These are phyloP conservation scores for Aspergillus flavus DNA, from an alignment of 2,329 filamentous ascomycete genomes.

Conservation along the genomic window DNA sequence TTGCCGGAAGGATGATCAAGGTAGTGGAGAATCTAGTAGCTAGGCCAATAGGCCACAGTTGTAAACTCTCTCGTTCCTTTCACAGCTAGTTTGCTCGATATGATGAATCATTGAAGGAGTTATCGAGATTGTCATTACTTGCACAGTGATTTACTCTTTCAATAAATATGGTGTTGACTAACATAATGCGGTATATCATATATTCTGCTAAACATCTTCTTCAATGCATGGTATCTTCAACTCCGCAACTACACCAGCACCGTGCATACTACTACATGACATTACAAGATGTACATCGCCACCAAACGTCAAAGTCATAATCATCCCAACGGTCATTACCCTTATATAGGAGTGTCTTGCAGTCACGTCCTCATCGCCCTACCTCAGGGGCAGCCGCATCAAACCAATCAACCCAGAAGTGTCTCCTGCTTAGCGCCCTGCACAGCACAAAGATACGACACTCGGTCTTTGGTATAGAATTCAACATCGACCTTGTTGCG, in stretches of 20 bases:
- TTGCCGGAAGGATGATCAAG: neutral
- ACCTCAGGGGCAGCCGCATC: neutral
- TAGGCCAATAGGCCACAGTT: neutral
- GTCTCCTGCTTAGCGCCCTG: slow-evolving; percentile 54
- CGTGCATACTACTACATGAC: neutral
- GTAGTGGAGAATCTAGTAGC: neutral
- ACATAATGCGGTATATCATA: neutral
- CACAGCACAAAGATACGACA: slow-evolving; percentile 46
- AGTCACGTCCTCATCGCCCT: neutral
- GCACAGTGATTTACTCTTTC: neutral
- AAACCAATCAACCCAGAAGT: slow-evolving; percentile 19
- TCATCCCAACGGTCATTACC: neutral
- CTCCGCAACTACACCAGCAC: neutral
- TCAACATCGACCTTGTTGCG: slow-evolving; percentile 52
- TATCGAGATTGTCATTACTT: neutral
- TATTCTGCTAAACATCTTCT: neutral
- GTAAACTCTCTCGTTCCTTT: neutral
- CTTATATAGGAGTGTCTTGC: neutral
- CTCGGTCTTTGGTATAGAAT: slow-evolving; percentile 56
- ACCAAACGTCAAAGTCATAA: neutral
- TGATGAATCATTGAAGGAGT: no score
- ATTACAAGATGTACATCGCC: neutral
- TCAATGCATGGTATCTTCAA: neutral
- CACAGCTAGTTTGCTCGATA: neutral
- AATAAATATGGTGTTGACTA: neutral